These are phyloP conservation scores for Diaporthe australafricana DNA, from an alignment of 2,329 filamentous ascomycete species.

Conservation along the genomic window DNA sequence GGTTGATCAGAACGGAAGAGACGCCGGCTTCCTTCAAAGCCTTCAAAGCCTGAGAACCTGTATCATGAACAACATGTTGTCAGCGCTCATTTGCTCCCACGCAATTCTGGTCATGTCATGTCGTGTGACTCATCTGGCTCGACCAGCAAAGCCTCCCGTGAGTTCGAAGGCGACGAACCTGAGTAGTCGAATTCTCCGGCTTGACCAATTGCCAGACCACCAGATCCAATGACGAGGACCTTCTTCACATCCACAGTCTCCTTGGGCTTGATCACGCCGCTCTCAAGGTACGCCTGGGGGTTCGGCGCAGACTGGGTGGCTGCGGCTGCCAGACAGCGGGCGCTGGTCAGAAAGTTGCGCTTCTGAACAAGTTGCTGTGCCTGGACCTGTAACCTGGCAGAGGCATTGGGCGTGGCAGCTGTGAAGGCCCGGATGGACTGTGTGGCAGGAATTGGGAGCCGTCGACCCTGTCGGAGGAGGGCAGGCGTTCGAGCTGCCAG, in stretches of 20 bases:
- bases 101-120: conserved; percentile 12
- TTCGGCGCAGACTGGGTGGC: conserved; percentile 78
- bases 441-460: conserved; percentile 59
- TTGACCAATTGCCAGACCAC: conserved; percentile 95
- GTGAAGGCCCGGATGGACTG: conserved; percentile 57
- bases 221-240: conserved; percentile 94
- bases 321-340: conserved; percentile 54
- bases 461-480: conserved; percentile 66
- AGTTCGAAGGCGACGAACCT: conserved; percentile 67
- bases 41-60: conserved; percentile 95
- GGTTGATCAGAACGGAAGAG: conserved; percentile 92
- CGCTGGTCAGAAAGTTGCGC: conserved; percentile 60
- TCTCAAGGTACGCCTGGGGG: conserved; percentile 88
- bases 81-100: conserved; percentile 28
- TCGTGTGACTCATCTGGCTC: conserved; percentile 43
- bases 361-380: conserved; percentile 53
- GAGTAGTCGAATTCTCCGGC: conserved; percentile 99
- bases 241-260: conserved; percentile 93
- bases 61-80: conserved; percentile 37
- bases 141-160: conserved; percentile 29
- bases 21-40: conserved; percentile 96
- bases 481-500: conserved; percentile 69
- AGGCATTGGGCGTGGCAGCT: conserved; percentile 48
- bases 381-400: conserved; percentile 49
- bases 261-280: conserved; percentile 83